Conservation (phyloP, 1,284 basidiomycete genomes). For the Inonotus hispidus region DNA sequence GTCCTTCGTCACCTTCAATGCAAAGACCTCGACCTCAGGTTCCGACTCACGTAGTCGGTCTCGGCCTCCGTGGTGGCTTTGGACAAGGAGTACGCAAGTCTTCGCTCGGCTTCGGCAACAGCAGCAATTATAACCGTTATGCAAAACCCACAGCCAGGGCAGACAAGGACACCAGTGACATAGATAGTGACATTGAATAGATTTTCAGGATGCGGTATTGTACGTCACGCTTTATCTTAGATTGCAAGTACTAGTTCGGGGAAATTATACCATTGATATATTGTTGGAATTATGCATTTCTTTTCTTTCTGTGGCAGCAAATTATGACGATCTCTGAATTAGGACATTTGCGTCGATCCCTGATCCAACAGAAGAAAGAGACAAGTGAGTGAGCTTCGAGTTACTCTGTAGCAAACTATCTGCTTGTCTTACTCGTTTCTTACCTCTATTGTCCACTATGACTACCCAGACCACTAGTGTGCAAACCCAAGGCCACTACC, state of each 20-base stretch:
- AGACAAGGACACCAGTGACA: background rate
- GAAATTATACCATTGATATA: too few relatives aligned
- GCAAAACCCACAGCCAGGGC: background rate
- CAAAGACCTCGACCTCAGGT: slow-evolving; percentile 1
- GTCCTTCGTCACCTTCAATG: background rate
- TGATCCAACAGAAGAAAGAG: too few relatives aligned
- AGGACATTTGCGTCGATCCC: too few relatives aligned
- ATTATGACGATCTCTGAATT: too few relatives aligned
- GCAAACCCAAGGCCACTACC: background rate
- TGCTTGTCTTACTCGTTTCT: background rate
- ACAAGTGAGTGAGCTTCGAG: too few relatives aligned
- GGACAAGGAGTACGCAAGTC: background rate
- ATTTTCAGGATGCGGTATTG: background rate
- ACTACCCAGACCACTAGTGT: background rate
- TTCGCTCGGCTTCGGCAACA: background rate
- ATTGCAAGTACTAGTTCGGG: too few relatives aligned
- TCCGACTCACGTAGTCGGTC: slow-evolving; percentile 9
- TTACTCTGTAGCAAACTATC: too few relatives aligned
- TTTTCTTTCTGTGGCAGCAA: too few relatives aligned
- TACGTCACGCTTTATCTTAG: background rate
- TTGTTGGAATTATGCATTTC: too few relatives aligned
- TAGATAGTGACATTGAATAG: slow-evolving; percentile 16
- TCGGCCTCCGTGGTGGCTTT: slow-evolving; percentile 12
- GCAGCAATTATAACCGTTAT: background rate
- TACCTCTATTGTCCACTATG: background rate